These are phyloP conservation scores for Acacia crassicarpa DNA, from an alignment of 306 rosid species.

Conservation along the genomic window DNA sequence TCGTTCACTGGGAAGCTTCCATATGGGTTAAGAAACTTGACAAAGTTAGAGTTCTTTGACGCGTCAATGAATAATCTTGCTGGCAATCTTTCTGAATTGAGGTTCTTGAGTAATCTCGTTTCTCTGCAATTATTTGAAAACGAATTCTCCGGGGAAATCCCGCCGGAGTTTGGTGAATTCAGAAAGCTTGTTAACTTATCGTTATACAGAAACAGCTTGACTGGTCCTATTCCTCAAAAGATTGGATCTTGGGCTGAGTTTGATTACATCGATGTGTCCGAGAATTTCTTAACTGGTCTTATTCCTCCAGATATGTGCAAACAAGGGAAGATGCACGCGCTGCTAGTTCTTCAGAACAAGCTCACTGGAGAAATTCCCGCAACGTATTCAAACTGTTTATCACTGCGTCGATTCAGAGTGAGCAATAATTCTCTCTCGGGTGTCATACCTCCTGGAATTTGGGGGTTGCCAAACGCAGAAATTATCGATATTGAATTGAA, in stretches of 20 bases:
- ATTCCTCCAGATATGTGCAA: slow-evolving; percentile 90
- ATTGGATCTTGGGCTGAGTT: slow-evolving; percentile 69
- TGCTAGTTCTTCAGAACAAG: slow-evolving; percentile 70
- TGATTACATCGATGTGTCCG: slow-evolving; percentile 72
- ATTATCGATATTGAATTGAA: slow-evolving; percentile 65
- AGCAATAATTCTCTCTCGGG: slow-evolving; percentile 76
- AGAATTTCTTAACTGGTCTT: slow-evolving; percentile 63
- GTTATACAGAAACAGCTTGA: slow-evolving; percentile 60
- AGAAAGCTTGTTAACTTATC: slow-evolving; percentile 53
- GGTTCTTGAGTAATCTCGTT: slow-evolving; percentile 45
- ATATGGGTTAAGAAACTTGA: slow-evolving; percentile 54
- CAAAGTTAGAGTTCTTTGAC: slow-evolving; percentile 50
- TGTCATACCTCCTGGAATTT: slow-evolving; percentile 56
- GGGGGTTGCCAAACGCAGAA: slow-evolving; percentile 68
- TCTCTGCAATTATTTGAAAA: slow-evolving; percentile 66
- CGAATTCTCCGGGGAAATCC: slow-evolving; percentile 58
- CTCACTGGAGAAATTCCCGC: slow-evolving; percentile 81
- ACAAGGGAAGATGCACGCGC: slow-evolving; percentile 47
- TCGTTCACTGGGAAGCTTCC: slow-evolving; percentile 69
- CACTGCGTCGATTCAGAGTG: slow-evolving; percentile 65
- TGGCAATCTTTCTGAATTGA: slow-evolving; percentile 67
- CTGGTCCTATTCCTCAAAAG: slow-evolving; percentile 71
- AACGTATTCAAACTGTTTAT: slow-evolving; percentile 50
- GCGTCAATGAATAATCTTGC: slow-evolving; percentile 55
- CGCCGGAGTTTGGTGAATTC: slow-evolving; percentile 75